Evolutionary conservation across 2,329 filamentous ascomycete genomes (phyloP).

Genomic region (Septoria linicola): DNA sequence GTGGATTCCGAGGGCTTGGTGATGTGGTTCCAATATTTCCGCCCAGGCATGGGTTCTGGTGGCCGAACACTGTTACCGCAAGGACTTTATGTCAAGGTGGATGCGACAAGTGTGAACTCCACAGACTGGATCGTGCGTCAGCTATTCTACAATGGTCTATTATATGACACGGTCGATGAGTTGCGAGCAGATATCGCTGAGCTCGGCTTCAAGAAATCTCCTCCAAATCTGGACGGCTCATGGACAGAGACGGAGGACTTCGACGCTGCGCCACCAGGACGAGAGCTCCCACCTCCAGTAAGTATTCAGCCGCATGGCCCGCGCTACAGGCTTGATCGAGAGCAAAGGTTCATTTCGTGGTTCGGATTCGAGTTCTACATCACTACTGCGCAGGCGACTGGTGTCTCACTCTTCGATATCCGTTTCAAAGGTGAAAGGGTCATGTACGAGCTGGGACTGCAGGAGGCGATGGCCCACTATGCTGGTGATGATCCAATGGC

Average conservation of each 20-base stretch:
- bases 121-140: slow-evolving; percentile 50
- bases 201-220: slow-evolving; percentile 49
- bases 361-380: slow-evolving; percentile 57
- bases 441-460: slow-evolving; percentile 54
- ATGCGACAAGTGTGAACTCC: slow-evolving; percentile 53
- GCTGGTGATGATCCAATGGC: slow-evolving; percentile 51
- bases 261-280: slow-evolving; percentile 44
- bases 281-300: slow-evolving; percentile 53
- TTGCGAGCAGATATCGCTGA: slow-evolving; percentile 48
- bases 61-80: slow-evolving; percentile 49
- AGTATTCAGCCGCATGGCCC: slow-evolving; percentile 43
- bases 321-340: slow-evolving; percentile 44
- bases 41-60: slow-evolving; percentile 43
- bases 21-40: slow-evolving; percentile 52
- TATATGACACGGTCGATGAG: slow-evolving; percentile 52
- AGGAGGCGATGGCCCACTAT: slow-evolving; percentile 56
- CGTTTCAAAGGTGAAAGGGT: slow-evolving; percentile 52
- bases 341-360: slow-evolving; percentile 52
- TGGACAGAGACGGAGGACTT: slow-evolving; percentile 51
- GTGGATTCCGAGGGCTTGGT: slow-evolving; percentile 46
- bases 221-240: slow-evolving; percentile 50
- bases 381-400: slow-evolving; percentile 46
- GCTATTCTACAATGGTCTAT: slow-evolving; percentile 56
- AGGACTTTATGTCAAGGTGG: slow-evolving; percentile 45
- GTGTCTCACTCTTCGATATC: slow-evolving; percentile 52